phyloP scores from a whole-genome alignment of 2,329 filamentous ascomycete species.

The Fusarium camptoceras region DNA sequence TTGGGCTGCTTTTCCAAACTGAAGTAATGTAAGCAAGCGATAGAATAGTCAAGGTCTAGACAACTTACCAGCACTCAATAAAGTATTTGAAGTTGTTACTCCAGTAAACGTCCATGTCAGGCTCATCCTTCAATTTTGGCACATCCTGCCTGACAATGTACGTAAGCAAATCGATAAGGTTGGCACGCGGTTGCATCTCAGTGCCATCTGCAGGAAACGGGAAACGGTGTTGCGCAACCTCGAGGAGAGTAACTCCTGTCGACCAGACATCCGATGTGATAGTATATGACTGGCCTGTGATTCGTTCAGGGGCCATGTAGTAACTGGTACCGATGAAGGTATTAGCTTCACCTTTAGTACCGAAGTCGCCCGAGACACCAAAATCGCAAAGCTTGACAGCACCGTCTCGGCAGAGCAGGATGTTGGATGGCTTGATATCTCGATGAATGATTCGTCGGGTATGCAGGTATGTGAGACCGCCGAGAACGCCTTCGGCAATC shows the following conservation, averaged over 20 bases:
- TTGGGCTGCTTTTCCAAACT: slow-evolving; percentile 94
- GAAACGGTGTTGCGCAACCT: slow-evolving; percentile 98
- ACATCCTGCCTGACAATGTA: slow-evolving; percentile 98
- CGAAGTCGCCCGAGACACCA: slow-evolving; percentile 96
- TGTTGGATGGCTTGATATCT: slow-evolving; percentile 99
- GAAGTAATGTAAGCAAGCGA: slow-evolving; percentile 40
- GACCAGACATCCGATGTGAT: slow-evolving; percentile 99
- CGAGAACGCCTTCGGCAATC: slow-evolving; percentile 93
- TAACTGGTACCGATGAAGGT: slow-evolving; percentile 99
- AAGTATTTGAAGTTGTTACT: slow-evolving; percentile 99
- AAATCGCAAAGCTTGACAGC: slow-evolving; percentile 99
- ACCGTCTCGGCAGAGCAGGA: slow-evolving; percentile 89
- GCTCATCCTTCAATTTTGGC: slow-evolving; percentile 95
- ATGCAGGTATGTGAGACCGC: slow-evolving; percentile 94
- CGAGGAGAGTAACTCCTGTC: slow-evolving; percentile 93
- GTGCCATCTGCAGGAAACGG: slow-evolving; percentile 97
- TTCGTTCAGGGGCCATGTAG: slow-evolving; percentile 99
- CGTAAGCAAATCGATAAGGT: slow-evolving; percentile 92
- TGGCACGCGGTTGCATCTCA: slow-evolving; percentile 92
- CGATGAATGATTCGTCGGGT: slow-evolving; percentile 97
- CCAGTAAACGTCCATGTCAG: slow-evolving; percentile 89
- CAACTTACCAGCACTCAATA: slow-evolving; percentile 95
- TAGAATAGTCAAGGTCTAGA: background rate
- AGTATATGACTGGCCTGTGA: slow-evolving; percentile 97
- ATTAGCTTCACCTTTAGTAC: slow-evolving; percentile 97